Percentiles rank a stretch among this genome's conserved stretches.
phyloP scores from a whole-genome alignment of 225 moss, liverwort and hornwort genomes.

The Polytrichum formosum region DNA sequence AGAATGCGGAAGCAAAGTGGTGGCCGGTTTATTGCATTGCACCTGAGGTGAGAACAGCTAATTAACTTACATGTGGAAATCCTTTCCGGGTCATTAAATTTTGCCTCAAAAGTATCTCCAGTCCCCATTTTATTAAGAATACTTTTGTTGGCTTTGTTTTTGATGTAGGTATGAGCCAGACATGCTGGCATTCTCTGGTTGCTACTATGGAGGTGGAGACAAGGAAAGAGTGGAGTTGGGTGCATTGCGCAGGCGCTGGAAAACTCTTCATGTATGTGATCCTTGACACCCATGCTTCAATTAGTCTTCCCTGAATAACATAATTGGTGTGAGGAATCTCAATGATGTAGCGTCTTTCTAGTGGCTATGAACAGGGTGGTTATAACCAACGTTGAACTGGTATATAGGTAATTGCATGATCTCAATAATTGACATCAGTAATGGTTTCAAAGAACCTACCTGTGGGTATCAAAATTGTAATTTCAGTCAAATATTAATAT shows the following conservation, averaged over 20 bases:
- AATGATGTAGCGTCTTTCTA: too few relatives aligned
- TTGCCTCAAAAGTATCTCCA: too few relatives aligned
- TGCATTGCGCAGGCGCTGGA: conserved; percentile 76
- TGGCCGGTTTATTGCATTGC: conserved; percentile 82
- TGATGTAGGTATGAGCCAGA: conserved; percentile 72
- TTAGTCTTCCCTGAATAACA: neutral
- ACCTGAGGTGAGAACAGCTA: conserved; percentile 49
- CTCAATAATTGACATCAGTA: too few relatives aligned
- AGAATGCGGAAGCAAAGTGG: conserved; percentile 66
- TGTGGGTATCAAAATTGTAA: too few relatives aligned
- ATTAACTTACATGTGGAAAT: neutral
- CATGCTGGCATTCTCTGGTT: conserved; percentile 88
- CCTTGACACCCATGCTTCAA: neutral
- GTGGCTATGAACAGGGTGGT: too few relatives aligned
- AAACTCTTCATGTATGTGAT: conserved; percentile 51
- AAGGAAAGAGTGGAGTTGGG: conserved; percentile 61
- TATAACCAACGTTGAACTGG: too few relatives aligned
- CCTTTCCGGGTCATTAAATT: too few relatives aligned
- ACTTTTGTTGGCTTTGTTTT: neutral
- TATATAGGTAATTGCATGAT: too few relatives aligned
- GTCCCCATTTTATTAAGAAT: too few relatives aligned
- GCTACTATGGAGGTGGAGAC: conserved; percentile 76
- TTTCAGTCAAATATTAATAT: too few relatives aligned
- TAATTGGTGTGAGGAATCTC: too few relatives aligned
- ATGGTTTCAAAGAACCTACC: too few relatives aligned